Conservation (phyloP, 2,329 filamentous ascomycete species). For the Neofusicoccum laricinum region DNA sequence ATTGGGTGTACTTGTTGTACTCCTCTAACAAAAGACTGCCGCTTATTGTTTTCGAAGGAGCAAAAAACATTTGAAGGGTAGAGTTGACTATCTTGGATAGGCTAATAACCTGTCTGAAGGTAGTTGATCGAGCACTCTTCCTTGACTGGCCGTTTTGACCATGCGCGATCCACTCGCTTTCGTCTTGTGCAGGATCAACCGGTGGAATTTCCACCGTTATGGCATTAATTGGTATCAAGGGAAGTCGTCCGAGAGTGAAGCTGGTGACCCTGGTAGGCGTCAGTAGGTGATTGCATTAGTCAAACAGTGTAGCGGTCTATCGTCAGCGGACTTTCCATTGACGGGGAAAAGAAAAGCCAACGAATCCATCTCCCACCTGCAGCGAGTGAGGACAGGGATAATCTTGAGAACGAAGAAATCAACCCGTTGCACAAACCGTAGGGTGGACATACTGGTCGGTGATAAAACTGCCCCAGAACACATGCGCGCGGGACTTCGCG, state of each 20-base stretch:
- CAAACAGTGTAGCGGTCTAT: not conserved
- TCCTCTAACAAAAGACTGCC: slow-evolving; percentile 19
- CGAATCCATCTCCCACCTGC: too few relatives aligned
- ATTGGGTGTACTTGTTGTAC: slow-evolving; percentile 20
- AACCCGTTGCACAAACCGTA: not conserved
- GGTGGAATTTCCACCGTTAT: slow-evolving; percentile 21
- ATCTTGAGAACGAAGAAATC: not conserved
- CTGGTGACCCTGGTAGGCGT: slow-evolving; percentile 19
- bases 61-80: slow-evolving; percentile 23
- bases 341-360: too few relatives aligned
- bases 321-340: not conserved
- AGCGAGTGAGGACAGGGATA: not conserved
- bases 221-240: slow-evolving; percentile 20
- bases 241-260: slow-evolving; percentile 22
- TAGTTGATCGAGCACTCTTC: slow-evolving; percentile 18
- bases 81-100: slow-evolving; percentile 24
- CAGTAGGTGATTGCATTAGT: not conserved
- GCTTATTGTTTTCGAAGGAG: slow-evolving; percentile 19
- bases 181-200: slow-evolving; percentile 16
- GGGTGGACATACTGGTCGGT: slow-evolving; percentile 20
- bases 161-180: slow-evolving; percentile 17
- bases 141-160: slow-evolving; percentile 7
- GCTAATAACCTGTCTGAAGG: slow-evolving; percentile 18
- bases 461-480: slow-evolving; percentile 23
- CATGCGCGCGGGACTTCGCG: slow-evolving; percentile 16